A percentile compares a stretch with the other conserved stretches of the same genome.
Evolutionary conservation across 176 grass and related monocot species (phyloP).

Genomic region (Aegilops umbellulata): DNA sequence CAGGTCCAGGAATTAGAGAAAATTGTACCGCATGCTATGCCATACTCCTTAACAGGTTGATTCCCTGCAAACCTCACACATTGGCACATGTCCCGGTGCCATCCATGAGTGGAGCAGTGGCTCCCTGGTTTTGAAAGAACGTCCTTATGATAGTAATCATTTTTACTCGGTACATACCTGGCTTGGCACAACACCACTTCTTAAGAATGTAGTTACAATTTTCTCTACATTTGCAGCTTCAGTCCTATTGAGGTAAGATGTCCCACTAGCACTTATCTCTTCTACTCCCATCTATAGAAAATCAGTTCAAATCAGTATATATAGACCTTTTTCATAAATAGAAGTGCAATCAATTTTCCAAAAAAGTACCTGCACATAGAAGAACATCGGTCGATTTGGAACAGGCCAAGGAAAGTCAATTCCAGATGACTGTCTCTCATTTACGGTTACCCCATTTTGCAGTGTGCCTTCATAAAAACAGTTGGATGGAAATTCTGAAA

Average conservation of each 20-base stretch:
- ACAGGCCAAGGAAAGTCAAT: slow-evolving; percentile 99
- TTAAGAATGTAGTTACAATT: slow-evolving; percentile 96
- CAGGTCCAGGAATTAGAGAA: background rate
- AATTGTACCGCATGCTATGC: background rate
- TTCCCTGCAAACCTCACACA: background rate
- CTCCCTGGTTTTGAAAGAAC: background rate
- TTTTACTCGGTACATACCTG: slow-evolving; percentile 51
- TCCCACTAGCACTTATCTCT: slow-evolving; percentile 98
- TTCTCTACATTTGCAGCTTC: slow-evolving; percentile 99
- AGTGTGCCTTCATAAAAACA: slow-evolving; percentile 99
- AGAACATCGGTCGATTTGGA: slow-evolving; percentile 98
- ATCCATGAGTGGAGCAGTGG: background rate
- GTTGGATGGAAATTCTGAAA: slow-evolving; percentile 98
- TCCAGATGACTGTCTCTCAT: slow-evolving; percentile 86
- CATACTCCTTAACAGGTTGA: background rate
- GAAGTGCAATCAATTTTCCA: background rate
- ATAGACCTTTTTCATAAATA: background rate
- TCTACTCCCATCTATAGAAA: slow-evolving; percentile 98
- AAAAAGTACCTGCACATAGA: slow-evolving; percentile 89
- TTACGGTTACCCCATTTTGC: slow-evolving; percentile 98
- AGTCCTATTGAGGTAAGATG: slow-evolving; percentile 97
- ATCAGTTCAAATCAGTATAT: slow-evolving; percentile 9
- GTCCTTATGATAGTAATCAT: background rate
- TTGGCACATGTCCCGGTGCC: background rate
- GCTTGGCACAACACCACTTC: slow-evolving; percentile 96